Base-by-base conservation (phyloP, 2,329 filamentous ascomycete genomes). In the Trichocomaceae sp. region DNA sequence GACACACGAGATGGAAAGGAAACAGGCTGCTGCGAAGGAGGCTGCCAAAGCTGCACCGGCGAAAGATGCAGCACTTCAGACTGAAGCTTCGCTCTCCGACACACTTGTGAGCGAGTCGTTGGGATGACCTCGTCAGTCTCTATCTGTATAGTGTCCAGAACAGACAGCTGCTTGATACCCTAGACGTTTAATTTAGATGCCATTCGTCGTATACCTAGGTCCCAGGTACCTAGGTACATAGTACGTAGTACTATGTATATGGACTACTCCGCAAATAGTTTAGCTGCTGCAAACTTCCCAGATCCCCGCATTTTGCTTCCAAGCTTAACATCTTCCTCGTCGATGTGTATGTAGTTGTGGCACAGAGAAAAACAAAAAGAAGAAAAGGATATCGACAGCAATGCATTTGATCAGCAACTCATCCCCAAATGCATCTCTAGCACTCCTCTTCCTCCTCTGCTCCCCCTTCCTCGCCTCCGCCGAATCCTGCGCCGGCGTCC, bases 1-100 rank as follows among this genome's bases (percentile, higher is more conserved):
- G 49, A 68, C 65, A 9, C 67, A 70, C 20, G 63, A 66, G 33
- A 61, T 69, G 46, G 64, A 66, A 59, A 69, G 70, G 51, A 67
- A 66, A 64, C 61, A 67, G 64, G 61, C 65, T 22, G 65, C 62
- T 4, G 57, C 61, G 6, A 70, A 68, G 53, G 66, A 71, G 57
- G 52, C 58, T 23, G 60, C 60, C 15, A 65, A 71, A 56, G 61
- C 63, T 12, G 59, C 59, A 31, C 58, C 59, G 12, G 50, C 50
- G 12, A 57, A 58, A 31, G 52, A 65, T 22, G 45, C 55, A n/a
- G 55, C 58, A 9, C 26, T 54, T 10, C 57, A 59, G 39, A 39
- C 59, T 7, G 33, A 61, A 48, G 39, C 51, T 23, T 55, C 41
- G 17, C 35, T 53, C 13, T 48, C 53, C 3, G 59, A 56, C 26